These are phyloP conservation scores for Rhamnella rubrinervis DNA, from an alignment of 331 rosid genomes.

Conservation along the genomic window DNA sequence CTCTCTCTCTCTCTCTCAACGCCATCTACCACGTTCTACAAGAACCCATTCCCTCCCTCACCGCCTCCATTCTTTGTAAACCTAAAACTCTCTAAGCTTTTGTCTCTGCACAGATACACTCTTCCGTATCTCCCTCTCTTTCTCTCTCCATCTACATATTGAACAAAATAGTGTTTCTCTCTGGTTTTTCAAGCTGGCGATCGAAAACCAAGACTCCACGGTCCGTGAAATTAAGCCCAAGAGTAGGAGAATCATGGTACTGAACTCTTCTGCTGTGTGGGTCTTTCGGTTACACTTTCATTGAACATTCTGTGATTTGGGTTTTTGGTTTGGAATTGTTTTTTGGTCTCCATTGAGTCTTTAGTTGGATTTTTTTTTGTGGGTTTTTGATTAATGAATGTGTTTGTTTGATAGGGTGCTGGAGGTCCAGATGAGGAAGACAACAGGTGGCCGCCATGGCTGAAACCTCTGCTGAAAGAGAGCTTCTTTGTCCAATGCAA, in stretches of 20 bases:
- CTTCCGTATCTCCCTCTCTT: neutral
- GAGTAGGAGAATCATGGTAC: conserved; percentile 93
- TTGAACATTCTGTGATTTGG: neutral
- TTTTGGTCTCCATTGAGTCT: neutral
- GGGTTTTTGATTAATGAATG: neutral
- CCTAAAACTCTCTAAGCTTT: conserved; percentile 4
- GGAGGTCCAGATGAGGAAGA: conserved; percentile 92
- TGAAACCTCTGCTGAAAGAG: conserved; percentile 81
- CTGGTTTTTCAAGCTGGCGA: conserved; percentile 65
- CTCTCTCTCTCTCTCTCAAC: conserved; percentile 39
- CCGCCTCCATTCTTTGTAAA: conserved; percentile 39
- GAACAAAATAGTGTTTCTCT: conserved; percentile 1
- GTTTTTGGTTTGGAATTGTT: conserved; percentile 7
- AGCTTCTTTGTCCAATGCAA: conserved; percentile 94
- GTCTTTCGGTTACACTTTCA: neutral
- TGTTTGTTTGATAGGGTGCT: conserved; percentile 59
- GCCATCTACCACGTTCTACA: conserved; percentile 72
- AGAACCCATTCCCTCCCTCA: conserved; percentile 73
- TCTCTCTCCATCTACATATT: conserved; percentile 6
- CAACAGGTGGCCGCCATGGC: conserved; percentile 98
- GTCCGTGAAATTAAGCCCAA: conserved; percentile 91
- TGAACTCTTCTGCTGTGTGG: neutral
- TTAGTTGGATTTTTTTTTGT: conserved; percentile 15
- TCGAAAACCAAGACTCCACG: conserved; percentile 70
- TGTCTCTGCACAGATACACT: neutral